These are phyloP conservation scores for Inonotus hispidus DNA, from an alignment of 1,284 basidiomycete genomes.

Conservation along the genomic window DNA sequence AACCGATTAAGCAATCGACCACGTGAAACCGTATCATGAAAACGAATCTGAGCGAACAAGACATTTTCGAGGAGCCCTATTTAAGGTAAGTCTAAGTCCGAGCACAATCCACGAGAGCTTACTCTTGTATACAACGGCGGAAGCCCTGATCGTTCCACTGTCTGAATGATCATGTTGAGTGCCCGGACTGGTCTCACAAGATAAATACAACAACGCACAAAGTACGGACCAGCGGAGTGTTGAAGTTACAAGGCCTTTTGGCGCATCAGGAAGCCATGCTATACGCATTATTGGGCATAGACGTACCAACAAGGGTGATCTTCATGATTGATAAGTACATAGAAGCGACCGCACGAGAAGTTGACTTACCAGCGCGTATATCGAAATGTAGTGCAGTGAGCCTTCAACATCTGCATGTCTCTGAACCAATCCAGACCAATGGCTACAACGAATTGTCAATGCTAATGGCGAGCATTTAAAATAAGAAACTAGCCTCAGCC, in stretches of 20 bases:
- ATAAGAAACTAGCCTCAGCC: constrained; percentile 56
- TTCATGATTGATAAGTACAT: constrained; percentile 21
- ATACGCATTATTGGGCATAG: neutral
- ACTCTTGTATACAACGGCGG: constrained; percentile 66
- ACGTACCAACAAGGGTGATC: constrained; percentile 38
- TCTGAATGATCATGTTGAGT: constrained; percentile 37
- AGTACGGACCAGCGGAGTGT: constrained; percentile 67
- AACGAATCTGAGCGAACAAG: constrained; percentile 86
- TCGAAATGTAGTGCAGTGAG: constrained; percentile 66
- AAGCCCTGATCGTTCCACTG: constrained; percentile 64
- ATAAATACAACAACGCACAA: constrained; percentile 36
- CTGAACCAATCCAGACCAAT: constrained; percentile 55
- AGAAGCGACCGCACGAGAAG: constrained; percentile 7
- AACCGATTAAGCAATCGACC: constrained; percentile 86
- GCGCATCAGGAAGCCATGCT: constrained; percentile 4
- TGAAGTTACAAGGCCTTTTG: constrained; percentile 52
- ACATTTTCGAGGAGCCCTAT: constrained; percentile 75
- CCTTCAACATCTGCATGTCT: constrained; percentile 36
- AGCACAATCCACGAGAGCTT: constrained; percentile 27
- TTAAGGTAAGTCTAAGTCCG: constrained; percentile 15
- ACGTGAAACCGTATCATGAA: constrained; percentile 89
- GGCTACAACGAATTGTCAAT: constrained; percentile 32
- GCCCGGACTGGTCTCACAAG: neutral
- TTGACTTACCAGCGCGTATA: constrained; percentile 62
- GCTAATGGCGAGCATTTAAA: constrained; percentile 3